Base-by-base conservation (phyloP, 257 asterid genomes). In the Solanum bulbocastanum region DNA sequence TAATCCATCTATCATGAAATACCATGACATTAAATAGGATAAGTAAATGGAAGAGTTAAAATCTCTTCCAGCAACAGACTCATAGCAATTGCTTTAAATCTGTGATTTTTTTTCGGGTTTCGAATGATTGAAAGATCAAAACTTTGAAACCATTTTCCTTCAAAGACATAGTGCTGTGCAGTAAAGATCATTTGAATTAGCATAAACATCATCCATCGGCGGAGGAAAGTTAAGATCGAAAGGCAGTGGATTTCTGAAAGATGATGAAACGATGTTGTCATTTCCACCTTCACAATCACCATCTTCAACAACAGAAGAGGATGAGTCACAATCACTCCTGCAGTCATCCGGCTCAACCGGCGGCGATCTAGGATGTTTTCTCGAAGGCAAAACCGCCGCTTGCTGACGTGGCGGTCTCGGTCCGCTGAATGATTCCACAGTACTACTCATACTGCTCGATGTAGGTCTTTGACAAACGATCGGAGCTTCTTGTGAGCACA, bases 341-440 rank as follows among this genome's bases (percentile, higher is more conserved):
- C 93, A 93, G 37, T 93, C 95, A n/a, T 93, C 93, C 7, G 90
- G 93, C 33, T 33, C 91, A n/a, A 91, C 65, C 22, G 94, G 93
- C 56, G 92, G 92, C 46, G 91, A 89, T 78, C 92, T 87, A 14
- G 92, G 96, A 84, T 92, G 90, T 74, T 88, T 87, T 86, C 91
- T 88, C 12, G 81, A 86, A 89, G 90, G 90, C 36, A 71, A 72
- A 75, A 85, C 40, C 52, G 88, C 46, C 27, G 72, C 15, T 86
- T 72, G 88, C 73, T 87, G 90, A 52, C 88, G 90, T 10, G 42
- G 86, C 76, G 66, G 92, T 40, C 95, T 90, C 1, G 95, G 98
- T 33, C 96, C 96, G 60, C 96, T 93, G 62, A 94, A 93, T 0
- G 95, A 93, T 88, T 94, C 98, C 65, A 94, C 94, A n/a, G 95